These are phyloP conservation scores for Xylariaceae sp. DNA, from an alignment of 2,329 filamentous ascomycete species.

Conservation along the genomic window DNA sequence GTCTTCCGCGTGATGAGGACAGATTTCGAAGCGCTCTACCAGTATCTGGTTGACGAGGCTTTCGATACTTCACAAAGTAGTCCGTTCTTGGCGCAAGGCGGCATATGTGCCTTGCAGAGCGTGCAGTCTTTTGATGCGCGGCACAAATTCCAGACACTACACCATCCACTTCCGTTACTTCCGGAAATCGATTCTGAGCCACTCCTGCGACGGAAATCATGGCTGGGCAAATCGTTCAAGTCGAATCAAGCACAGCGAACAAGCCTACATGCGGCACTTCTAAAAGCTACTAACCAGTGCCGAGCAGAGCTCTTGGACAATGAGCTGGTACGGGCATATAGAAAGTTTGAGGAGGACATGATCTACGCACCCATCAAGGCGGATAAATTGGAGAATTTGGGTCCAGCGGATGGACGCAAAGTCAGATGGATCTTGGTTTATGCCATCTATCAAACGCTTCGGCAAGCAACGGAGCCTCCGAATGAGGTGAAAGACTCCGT, in stretches of 20 bases:
- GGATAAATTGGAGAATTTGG: conserved; percentile 54
- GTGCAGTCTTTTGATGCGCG: conserved; percentile 62
- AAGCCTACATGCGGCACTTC: conserved; percentile 47
- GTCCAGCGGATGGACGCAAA: conserved; percentile 65
- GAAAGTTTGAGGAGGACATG: conserved; percentile 62
- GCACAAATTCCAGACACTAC: conserved; percentile 55
- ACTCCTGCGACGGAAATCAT: conserved; percentile 31
- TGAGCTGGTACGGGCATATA: conserved; percentile 63
- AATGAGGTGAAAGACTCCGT: conserved; percentile 55
- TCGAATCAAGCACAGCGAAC: conserved; percentile 44
- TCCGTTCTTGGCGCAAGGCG: conserved; percentile 55
- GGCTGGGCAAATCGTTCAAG: conserved; percentile 38
- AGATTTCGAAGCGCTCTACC: conserved; percentile 69
- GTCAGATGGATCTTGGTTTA: conserved; percentile 77
- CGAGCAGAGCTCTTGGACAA: conserved; percentile 37
- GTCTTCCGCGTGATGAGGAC: conserved; percentile 58
- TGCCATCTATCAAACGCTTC: conserved; percentile 66
- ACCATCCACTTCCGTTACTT: conserved; percentile 63
- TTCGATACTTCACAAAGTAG: conserved; percentile 46
- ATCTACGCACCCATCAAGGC: conserved; percentile 44
- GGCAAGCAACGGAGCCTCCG: conserved; percentile 58
- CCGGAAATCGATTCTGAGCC: conserved; percentile 39
- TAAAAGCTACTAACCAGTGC: conserved; percentile 45
- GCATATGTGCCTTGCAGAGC: conserved; percentile 66
- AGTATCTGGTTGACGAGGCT: conserved; percentile 62